Evolutionary conservation across 2,329 filamentous ascomycete species (phyloP), one percentile per base, ranked within the genome.

Genomic region (Aspergillus persii): DNA sequence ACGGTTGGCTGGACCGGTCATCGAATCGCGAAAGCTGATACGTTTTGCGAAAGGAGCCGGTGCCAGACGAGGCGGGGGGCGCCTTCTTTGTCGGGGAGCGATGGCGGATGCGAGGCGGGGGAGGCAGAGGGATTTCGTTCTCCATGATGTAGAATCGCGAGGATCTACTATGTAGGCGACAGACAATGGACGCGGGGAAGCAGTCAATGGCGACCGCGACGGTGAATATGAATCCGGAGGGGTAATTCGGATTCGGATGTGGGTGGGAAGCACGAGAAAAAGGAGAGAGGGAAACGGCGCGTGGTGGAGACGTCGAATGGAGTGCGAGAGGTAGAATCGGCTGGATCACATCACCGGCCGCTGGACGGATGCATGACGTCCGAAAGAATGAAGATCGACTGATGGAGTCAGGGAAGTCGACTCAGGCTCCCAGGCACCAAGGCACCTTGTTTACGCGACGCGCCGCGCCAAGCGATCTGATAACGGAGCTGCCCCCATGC

Each of bases 41-140:
- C 12, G 70, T 54, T 48, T 69, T 69, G 56, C 61, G 63, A 30
- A 70, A 59, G 33, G 67, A 66, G 27, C 36, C 36, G 36, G 36
- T 15, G 12, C 36, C 36, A 12, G 66, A 64, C 39, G 66, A 51
- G 27, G 54, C 54, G 55, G 54, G 50, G 47, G 61, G 46, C 52
- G 63, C 56, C 50, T 60, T 61, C 50, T 60, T 61, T 54, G 66
- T 56, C 52, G 74, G 69, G 47, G 74, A 72, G 56, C 74, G 72
- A 58, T 74, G 69, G 31, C 70, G 72, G 54, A 76, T 68, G 46
- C 68, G 71, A 55, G 70, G 74, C 7, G 71, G 71, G 18, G 75
- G 74, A 29, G 74, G 75, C 36, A 76, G 73, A 30, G 75, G 75
- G 27, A 76, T 55, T 61, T 78, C 75, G 64, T 65, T 68, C 54